A percentile compares a stretch with the other conserved stretches of the same genome.
phyloP scores from a whole-genome alignment of 2,329 filamentous ascomycete genomes.

The Ceratocystis diversiconidia region DNA sequence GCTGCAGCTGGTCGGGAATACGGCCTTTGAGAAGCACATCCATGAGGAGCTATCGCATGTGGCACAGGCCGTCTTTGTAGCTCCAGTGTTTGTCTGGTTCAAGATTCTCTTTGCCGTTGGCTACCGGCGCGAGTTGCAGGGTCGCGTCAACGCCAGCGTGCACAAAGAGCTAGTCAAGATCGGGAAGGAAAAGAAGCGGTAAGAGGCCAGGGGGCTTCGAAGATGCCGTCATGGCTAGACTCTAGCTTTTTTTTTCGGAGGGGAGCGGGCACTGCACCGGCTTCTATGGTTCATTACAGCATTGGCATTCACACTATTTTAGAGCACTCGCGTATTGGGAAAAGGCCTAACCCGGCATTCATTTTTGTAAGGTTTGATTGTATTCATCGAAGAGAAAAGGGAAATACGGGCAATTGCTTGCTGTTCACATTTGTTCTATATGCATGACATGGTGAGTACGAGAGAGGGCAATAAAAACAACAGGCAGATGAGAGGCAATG shows the following conservation, averaged over 20 bases:
- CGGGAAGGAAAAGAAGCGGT: conserved; percentile 41
- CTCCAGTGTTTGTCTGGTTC: conserved; percentile 94
- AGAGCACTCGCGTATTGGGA: too few species aligned
- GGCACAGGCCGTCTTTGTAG: conserved; percentile 79
- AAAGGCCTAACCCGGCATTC: too few species aligned
- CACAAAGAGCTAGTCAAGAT: conserved; percentile 64
- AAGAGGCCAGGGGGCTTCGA: conserved; percentile 6
- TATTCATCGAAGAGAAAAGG: not conserved
- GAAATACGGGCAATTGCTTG: not conserved
- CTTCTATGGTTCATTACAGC: conserved; percentile 3
- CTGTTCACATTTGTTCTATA: not conserved
- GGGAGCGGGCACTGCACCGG: not conserved
- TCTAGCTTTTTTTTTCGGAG: too few species aligned
- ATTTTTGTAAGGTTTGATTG: too few species aligned
- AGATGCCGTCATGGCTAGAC: too few species aligned
- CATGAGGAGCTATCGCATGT: conserved; percentile 57
- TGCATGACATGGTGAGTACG: not conserved
- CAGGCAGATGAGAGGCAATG: not conserved
- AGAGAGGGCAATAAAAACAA: not conserved
- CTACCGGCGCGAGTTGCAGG: conserved; percentile 77
- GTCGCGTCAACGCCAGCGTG: conserved; percentile 63
- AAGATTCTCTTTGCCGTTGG: conserved; percentile 82
- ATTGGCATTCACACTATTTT: conserved; percentile 3
- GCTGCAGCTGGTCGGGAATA: conserved; percentile 82
- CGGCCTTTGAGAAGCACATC: conserved; percentile 63